Conservation (phyloP, 106 monocot species). For the Dendrobium catenatum region DNA sequence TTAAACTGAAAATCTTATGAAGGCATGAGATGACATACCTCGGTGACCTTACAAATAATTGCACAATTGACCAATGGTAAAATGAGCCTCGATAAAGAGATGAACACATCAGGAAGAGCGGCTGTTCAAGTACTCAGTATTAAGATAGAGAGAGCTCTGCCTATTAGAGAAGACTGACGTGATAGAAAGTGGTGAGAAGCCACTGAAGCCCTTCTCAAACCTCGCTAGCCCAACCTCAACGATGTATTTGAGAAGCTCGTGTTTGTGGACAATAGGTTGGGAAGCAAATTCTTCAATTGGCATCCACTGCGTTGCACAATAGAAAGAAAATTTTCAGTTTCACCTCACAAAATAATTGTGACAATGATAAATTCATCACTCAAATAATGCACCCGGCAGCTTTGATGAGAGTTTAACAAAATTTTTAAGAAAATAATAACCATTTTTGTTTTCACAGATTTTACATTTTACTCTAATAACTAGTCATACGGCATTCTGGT, state of each 20-base stretch:
- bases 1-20: no score
- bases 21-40: no score
- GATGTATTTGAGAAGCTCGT: slow-evolving; percentile 45
- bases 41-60: no score
- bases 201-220: slow-evolving; percentile 29
- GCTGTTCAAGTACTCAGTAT: slow-evolving; percentile 22
- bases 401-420: not conserved
- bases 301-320: slow-evolving; percentile 47
- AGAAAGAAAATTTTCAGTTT: not conserved
- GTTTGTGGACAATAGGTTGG: slow-evolving; percentile 44
- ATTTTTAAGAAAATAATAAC: no score
- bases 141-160: slow-evolving; percentile 43
- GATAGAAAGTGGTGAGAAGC: slow-evolving; percentile 47
- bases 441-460: no score
- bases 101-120: not conserved
- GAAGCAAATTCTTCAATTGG: slow-evolving; percentile 51
- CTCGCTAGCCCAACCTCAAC: slow-evolving; percentile 37
- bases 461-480: no score
- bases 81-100: not conserved
- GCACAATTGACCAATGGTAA: not conserved
- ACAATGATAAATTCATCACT: not conserved
- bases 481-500: no score
- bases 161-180: slow-evolving; percentile 38
- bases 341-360: not conserved
- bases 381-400: not conserved